Evolutionary conservation across 768 basidiomycete species (phyloP), one percentile per base, ranked within the genome.

Genomic region (Lactarius pseudohatsudake): DNA sequence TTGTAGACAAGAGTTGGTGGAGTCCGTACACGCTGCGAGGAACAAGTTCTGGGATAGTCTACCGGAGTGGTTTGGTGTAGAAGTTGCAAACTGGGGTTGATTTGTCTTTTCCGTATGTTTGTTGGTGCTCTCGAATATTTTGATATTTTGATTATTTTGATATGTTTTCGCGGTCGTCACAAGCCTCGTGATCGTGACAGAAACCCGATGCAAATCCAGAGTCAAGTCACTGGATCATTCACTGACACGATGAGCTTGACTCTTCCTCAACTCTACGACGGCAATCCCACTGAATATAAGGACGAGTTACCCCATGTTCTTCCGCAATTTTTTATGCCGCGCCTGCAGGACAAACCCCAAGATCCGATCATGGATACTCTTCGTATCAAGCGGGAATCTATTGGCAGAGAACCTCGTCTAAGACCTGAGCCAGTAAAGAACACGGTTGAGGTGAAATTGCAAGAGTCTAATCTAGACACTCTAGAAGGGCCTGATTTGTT

Each of bases 351-450:
- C 65, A 85, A 83, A 69, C 90, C 91, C 3, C 91, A 92, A 72
- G 87, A 93, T 74, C 91, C 90, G 2, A 90, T 92, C 68, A 78
- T 92, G 75, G 86, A 89, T 53, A 76, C 80, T 20, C 67, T 90
- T 28, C 80, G 79, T 38, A 68, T 76, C 41, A 59, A 65, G 55
- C 64, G 60, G 34, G 55, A 69, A 41, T 64, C 38, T 45, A 38
- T 32, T 30, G 9, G 16, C 32, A 34, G 32, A 28, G 22, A 34
- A 47, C 50, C 53, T 26, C 26, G 20, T 32, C 45, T 59, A n/a
- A n/a, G 26, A 38, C 36, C 66, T 8, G 58, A 61, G 50, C 59
- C 71, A 26, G 61, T 70, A 68, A 28, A 26, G 26, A 6, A 45
- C 10, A 30, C 58, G 16, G 69, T 56, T 6, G 68, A 56, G 5